Conservation (phyloP, 768 basidiomycete genomes). For the Podaxis sp. region DNA sequence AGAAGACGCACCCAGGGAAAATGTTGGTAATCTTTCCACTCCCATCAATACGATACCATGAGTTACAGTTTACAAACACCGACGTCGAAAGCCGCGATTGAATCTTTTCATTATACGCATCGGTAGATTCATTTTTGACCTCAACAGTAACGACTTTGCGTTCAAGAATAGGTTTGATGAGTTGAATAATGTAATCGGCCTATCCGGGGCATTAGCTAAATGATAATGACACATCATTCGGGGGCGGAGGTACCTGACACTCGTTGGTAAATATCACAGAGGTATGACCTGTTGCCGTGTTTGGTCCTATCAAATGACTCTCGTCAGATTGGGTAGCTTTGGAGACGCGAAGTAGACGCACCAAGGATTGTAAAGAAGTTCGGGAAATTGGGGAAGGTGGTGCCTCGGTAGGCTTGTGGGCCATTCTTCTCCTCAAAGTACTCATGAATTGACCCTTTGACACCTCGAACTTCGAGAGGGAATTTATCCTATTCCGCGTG, state of each 20-base stretch:
- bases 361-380: slow-evolving; percentile 44
- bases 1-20: slow-evolving; percentile 36
- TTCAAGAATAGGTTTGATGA: slow-evolving; percentile 41
- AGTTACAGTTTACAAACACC: slow-evolving; percentile 35
- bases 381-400: slow-evolving; percentile 44
- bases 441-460: slow-evolving; percentile 34
- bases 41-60: slow-evolving; percentile 40
- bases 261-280: slow-evolving; percentile 46
- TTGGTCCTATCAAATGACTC: slow-evolving; percentile 34
- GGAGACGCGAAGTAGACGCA: slow-evolving; percentile 15
- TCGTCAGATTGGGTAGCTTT: not conserved
- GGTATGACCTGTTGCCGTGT: slow-evolving; percentile 43
- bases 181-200: slow-evolving; percentile 35
- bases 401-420: slow-evolving; percentile 45
- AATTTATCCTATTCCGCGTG: slow-evolving; percentile 28
- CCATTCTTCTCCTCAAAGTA: slow-evolving; percentile 40
- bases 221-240: too few relatives aligned
- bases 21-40: slow-evolving; percentile 36
- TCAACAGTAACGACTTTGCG: slow-evolving; percentile 33
- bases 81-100: slow-evolving; percentile 32
- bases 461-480: slow-evolving; percentile 33
- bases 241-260: slow-evolving; percentile 28
- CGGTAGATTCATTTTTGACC: slow-evolving; percentile 35
- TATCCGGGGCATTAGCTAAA: too few relatives aligned
- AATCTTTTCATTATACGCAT: slow-evolving; percentile 39